phyloP scores from a whole-genome alignment of 2,329 filamentous ascomycete species.

The Metarhizium album region DNA sequence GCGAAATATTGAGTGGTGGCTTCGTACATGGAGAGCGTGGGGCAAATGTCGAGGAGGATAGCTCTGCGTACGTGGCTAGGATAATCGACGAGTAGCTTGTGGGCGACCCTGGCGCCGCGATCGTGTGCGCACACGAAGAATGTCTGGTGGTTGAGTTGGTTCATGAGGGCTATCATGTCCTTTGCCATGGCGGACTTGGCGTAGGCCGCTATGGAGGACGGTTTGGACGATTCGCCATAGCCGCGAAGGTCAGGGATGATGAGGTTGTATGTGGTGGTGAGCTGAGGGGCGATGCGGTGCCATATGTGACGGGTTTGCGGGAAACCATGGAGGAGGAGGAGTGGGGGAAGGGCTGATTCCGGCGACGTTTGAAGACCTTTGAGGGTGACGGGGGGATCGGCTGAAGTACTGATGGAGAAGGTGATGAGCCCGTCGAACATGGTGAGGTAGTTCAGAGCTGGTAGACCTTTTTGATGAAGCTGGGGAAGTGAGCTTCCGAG shows the following conservation, averaged over 20 bases:
- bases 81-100: constrained; percentile 41
- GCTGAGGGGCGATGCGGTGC: constrained; percentile 32
- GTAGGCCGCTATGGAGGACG: constrained; percentile 23
- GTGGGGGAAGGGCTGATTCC: constrained; percentile 22
- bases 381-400: constrained; percentile 29
- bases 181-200: constrained; percentile 38
- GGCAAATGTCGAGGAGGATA: constrained; percentile 42
- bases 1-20: constrained; percentile 31
- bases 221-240: constrained; percentile 40
- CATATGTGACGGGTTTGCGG: constrained; percentile 42
- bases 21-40: constrained; percentile 43
- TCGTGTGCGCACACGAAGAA: constrained; percentile 46
- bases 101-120: constrained; percentile 43
- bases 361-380: constrained; percentile 24
- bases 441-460: too few relatives aligned
- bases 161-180: constrained; percentile 36
- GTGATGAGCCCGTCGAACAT: constrained; percentile 30
- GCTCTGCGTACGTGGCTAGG: constrained; percentile 27
- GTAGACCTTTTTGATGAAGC: too few relatives aligned
- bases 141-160: constrained; percentile 23
- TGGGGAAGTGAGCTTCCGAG: too few relatives aligned
- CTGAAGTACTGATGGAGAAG: constrained; percentile 27
- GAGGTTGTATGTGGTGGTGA: constrained; percentile 29
- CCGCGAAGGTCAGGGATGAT: constrained; percentile 39
- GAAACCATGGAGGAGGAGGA: constrained; percentile 41